Percentiles rank a stretch among this genome's conserved stretches.
Conservation (phyloP, 345 rosid species). For the Passiflora organensis region DNA sequence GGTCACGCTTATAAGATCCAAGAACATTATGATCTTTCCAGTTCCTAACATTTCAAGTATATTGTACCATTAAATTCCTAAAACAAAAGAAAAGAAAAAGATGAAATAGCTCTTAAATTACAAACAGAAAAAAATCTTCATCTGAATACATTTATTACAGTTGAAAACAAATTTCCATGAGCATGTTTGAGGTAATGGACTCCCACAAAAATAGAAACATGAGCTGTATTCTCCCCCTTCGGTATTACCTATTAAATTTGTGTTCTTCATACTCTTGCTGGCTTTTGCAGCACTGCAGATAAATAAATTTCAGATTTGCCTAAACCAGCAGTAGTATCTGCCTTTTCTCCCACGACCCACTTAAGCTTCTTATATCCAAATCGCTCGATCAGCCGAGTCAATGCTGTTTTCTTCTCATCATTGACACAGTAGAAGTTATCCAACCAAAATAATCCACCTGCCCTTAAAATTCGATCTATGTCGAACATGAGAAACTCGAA, state of each 20-base stretch:
- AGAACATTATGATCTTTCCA: conserved; percentile 12
- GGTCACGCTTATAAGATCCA: conserved; percentile 11
- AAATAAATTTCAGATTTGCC: conserved; percentile 59
- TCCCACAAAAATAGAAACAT: conserved; percentile 4
- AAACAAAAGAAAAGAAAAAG: conserved; percentile 12
- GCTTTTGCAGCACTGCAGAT: conserved; percentile 93
- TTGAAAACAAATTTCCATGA: conserved; percentile 25
- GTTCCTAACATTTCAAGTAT: conserved; percentile 17
- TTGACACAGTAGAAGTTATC: conserved; percentile 66
- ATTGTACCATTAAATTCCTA: conserved; percentile 14
- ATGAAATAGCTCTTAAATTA: conserved; percentile 11
- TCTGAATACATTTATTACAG: conserved; percentile 25
- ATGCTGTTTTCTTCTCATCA: conserved; percentile 59
- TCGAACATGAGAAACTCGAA: conserved; percentile 96
- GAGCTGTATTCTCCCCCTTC: conserved; percentile 15
- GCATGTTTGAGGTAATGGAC: conserved; percentile 18
- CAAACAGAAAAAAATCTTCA: conserved; percentile 12
- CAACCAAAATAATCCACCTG: conserved; percentile 85
- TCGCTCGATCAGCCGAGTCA: conserved; percentile 75
- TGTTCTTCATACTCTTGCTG: conserved; percentile 41
- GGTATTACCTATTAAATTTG: neutral
- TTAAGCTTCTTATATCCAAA: conserved; percentile 90
- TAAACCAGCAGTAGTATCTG: conserved; percentile 37
- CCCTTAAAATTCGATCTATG: conserved; percentile 71
- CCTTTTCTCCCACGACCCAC: conserved; percentile 89